Base-by-base conservation (phyloP, 1,139 yeast species). In the Pneumocystis sp. region DNA sequence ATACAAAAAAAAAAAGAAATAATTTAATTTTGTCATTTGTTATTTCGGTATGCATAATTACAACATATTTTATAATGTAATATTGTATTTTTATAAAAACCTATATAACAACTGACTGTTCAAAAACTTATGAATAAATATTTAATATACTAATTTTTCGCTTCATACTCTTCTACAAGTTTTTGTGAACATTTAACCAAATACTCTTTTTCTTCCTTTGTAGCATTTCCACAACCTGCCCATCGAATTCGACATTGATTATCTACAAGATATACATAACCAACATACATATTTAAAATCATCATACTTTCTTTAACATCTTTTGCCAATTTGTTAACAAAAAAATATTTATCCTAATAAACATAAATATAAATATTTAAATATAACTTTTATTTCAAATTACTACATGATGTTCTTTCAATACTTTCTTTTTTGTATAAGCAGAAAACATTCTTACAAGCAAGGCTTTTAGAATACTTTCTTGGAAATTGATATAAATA, bases 151-250 rank as follows among this genome's bases (percentile, higher is more conserved):
- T 40, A 8, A 45, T 25, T 3, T 17, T 19, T 21, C 21, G 19
- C 25, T 50, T 25, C 4, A 25, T 50, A 50, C 29, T 59, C 61
- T 42, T 59, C 21, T 39, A 39, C 10, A 12, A 59, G 34, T 59
- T 17, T 21, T 59, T 59, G 44, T 25, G 61, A 39, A 31, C 61
- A 59, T 21, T 8, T 39, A 25, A 59, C 7, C n/a, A 59, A 59
- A 42, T 42, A 21, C 31, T 59, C 40, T 59, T 59, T 59, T 59
- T 91, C 97, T 50, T 81, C 80, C 12, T 81, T 83, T 21, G 80
- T 79, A 2, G 96, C 86, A 63, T 81, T 82, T 1, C 98, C 98
- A 72, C 95, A 84, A 0, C 91, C 89, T 19, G 91, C 93, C 97
- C 97, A 93, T 71, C 98, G 80, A 63, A 93, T 85, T 71, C 82